Evolutionary conservation across 78 protist species (phyloP).

Genomic region (Thecamonas trahens): DNA sequence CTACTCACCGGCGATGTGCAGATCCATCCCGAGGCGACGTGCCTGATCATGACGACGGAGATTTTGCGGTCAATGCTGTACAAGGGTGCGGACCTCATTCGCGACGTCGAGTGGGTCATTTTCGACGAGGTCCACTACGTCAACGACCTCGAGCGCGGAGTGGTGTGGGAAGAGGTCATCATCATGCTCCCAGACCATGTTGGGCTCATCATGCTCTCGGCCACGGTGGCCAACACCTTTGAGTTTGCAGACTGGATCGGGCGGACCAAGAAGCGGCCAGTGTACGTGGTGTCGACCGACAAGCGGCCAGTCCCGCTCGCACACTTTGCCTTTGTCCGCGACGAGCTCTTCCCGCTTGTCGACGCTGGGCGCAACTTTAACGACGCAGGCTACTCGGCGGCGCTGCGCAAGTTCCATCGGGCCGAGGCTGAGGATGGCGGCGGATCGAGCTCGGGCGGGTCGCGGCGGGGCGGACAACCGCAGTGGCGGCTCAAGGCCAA

Average conservation of each 20-base stretch:
- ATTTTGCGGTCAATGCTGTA: slow-evolving; percentile 96
- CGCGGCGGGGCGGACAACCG: too few relatives aligned
- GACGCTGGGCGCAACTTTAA: not conserved
- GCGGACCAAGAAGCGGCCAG: slow-evolving; percentile 45
- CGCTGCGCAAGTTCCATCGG: too few relatives aligned
- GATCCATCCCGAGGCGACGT: slow-evolving; percentile 67
- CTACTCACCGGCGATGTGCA: slow-evolving; percentile 88
- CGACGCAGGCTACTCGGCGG: not conserved
- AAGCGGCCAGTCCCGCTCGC: slow-evolving; percentile 91
- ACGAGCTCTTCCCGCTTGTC: slow-evolving; percentile 7
- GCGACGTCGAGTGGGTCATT: slow-evolving; percentile 75
- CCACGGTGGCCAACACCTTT: slow-evolving; percentile 79
- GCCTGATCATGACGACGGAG: slow-evolving; percentile 89
- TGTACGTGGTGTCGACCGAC: slow-evolving; percentile 67
- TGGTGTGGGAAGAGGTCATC: slow-evolving; percentile 88
- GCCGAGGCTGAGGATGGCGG: too few relatives aligned
- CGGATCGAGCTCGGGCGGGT: too few relatives aligned
- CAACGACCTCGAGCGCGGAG: slow-evolving; percentile 77
- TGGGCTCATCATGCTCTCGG: slow-evolving; percentile 67
- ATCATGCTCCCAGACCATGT: slow-evolving; percentile 74
- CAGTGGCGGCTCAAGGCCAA: not conserved
- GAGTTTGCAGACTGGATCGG: slow-evolving; percentile 87
- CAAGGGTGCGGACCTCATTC: slow-evolving; percentile 85
- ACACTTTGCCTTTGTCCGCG: slow-evolving; percentile 41
- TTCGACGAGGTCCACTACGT: slow-evolving; percentile 89